phyloP scores from a whole-genome alignment of 352 stramenopile species.

The Salisapilia sapeloensis region DNA sequence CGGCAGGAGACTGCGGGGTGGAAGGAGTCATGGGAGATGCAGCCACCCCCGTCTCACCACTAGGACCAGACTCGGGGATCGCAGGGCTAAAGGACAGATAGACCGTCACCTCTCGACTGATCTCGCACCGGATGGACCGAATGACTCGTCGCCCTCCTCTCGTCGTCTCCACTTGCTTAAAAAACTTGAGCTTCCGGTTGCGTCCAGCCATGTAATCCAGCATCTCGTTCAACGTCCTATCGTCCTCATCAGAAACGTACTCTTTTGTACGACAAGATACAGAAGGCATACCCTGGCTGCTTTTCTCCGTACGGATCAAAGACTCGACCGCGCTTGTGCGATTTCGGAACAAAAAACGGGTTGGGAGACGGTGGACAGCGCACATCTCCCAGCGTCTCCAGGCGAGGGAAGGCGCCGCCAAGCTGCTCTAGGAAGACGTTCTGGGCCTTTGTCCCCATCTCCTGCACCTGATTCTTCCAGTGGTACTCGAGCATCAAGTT shows the following conservation, averaged over 20 bases:
- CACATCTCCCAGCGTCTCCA: constrained; percentile 71
- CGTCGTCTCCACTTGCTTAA: constrained; percentile 76
- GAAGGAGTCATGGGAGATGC: constrained; percentile 78
- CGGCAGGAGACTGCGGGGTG: constrained; percentile 65
- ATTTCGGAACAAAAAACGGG: constrained; percentile 64
- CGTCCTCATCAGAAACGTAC: not conserved
- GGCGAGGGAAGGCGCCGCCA: constrained; percentile 38
- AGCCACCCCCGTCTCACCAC: constrained; percentile 60
- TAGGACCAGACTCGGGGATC: constrained; percentile 64
- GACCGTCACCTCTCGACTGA: constrained; percentile 77
- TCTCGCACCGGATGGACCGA: constrained; percentile 71
- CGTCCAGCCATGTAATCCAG: constrained; percentile 83
- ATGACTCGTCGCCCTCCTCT: constrained; percentile 72
- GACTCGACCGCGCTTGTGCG: constrained; percentile 60
- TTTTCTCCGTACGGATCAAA: constrained; percentile 77
- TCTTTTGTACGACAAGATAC: not conserved
- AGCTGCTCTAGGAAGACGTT: constrained; percentile 71
- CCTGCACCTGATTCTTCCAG: constrained; percentile 80
- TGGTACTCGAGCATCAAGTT: constrained; percentile 83
- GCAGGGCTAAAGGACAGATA: constrained; percentile 65
- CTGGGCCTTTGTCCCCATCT: constrained; percentile 70
- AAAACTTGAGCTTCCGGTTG: constrained; percentile 81
- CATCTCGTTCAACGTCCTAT: constrained; percentile 70
- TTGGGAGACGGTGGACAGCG: constrained; percentile 50
- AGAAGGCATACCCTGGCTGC: constrained; percentile 32